phyloP scores from a whole-genome alignment of 306 rosid species.

The Quercus agrifolia region DNA sequence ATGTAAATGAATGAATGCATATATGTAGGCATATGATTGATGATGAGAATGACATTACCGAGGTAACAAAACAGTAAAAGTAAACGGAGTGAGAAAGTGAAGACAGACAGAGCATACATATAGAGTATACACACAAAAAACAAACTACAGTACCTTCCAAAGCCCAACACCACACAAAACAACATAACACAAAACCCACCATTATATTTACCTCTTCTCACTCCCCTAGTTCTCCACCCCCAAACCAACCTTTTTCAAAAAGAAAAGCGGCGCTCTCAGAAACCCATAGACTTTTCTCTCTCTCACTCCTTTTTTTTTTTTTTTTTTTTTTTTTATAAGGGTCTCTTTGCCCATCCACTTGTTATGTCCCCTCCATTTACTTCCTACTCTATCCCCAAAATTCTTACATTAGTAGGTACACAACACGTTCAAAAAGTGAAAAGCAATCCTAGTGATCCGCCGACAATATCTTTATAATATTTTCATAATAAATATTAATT shows the following conservation, averaged over 20 bases:
- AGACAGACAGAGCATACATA: conserved; percentile 3
- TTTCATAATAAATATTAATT: accelerated
- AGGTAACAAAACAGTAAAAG: conserved; percentile 14
- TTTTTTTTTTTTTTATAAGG: no score
- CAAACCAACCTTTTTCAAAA: not conserved
- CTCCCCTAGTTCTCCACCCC: no score
- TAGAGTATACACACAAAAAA: not conserved
- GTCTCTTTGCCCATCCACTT: no score
- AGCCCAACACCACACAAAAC: not conserved
- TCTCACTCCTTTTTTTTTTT: not conserved
- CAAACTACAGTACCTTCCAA: not conserved
- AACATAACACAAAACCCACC: not conserved
- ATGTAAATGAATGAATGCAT: not conserved
- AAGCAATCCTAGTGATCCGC: no score
- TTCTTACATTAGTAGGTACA: no score
- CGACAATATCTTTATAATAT: no score
- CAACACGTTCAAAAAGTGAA: no score
- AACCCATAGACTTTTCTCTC: not conserved
- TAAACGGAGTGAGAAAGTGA: conserved; percentile 26
- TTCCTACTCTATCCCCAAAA: no score
- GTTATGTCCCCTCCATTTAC: no score
- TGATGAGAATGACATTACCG: conserved; percentile 19
- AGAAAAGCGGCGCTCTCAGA: conserved; percentile 10
- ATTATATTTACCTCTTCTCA: not conserved
- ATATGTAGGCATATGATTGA: not conserved